Evolutionary conservation across 148 eudicot genomes (phyloP).

Genomic region (Silene uniflora): DNA sequence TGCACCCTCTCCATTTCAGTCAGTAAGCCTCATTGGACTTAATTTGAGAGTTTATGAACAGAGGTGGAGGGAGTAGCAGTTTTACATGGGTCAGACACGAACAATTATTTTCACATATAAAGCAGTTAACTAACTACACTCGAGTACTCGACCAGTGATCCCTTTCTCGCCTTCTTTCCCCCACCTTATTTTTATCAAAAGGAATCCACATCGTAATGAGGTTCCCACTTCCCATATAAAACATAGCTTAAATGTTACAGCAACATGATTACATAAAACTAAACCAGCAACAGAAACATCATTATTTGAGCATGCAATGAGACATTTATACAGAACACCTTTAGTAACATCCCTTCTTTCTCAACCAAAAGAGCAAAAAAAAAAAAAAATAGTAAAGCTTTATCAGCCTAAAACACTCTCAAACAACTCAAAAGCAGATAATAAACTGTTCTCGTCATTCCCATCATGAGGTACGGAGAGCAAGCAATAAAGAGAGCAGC

Average conservation of each 20-base stretch:
- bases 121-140: background rate
- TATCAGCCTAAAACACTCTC: background rate
- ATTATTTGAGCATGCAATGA: background rate
- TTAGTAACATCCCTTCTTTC: background rate
- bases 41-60: no score
- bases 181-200: no score
- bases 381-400: background rate
- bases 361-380: background rate
- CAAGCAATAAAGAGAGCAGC: background rate
- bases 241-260: background rate
- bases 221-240: background rate
- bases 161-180: background rate
- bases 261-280: background rate
- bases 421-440: background rate
- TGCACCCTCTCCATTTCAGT: no score
- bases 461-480: background rate
- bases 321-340: conserved; percentile 2
- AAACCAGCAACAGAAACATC: background rate
- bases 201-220: no score
- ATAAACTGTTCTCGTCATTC: background rate
- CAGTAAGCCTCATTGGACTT: no score
- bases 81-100: background rate
- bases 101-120: background rate
- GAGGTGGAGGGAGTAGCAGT: no score
- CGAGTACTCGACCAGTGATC: background rate